Conservation (phyloP, 306 rosid genomes). For the Benincasa hispida region DNA sequence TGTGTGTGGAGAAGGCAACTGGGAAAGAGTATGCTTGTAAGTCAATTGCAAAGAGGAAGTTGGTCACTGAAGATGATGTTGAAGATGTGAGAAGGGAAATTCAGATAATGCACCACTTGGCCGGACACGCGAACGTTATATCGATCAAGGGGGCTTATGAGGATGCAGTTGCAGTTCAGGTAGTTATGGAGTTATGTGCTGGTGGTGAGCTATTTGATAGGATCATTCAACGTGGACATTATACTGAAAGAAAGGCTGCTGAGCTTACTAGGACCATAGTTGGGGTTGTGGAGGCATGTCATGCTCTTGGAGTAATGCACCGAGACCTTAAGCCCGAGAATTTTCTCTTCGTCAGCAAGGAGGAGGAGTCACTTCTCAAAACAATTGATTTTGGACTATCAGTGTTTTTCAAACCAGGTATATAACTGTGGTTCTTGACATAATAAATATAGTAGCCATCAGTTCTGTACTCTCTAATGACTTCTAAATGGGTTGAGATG, state of each 20-base stretch:
- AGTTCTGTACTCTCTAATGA: neutral
- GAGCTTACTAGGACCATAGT: constrained; percentile 86
- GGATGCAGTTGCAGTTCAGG: constrained; percentile 87
- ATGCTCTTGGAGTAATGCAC: constrained; percentile 90
- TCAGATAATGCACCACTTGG: constrained; percentile 98
- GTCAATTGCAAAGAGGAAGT: constrained; percentile 90
- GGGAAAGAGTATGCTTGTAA: constrained; percentile 83
- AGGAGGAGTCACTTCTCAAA: constrained; percentile 90
- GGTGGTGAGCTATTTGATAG: constrained; percentile 98
- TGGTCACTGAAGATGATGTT: constrained; percentile 71
- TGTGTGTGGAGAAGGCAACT: constrained; percentile 71
- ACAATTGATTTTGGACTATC: constrained; percentile 96
- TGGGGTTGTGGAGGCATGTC: constrained; percentile 92
- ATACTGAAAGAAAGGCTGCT: constrained; percentile 90
- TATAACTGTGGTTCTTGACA: neutral
- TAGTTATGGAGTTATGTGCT: constrained; percentile 94
- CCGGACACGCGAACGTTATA: constrained; percentile 85
- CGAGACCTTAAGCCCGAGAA: constrained; percentile 97
- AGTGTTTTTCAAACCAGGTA: constrained; percentile 95
- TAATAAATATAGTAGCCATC: neutral
- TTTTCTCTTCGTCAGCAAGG: constrained; percentile 73
- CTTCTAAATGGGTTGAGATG: neutral
- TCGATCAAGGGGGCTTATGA: constrained; percentile 93
- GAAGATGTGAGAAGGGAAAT: constrained; percentile 98
- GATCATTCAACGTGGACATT: constrained; percentile 89